These are phyloP conservation scores for Trapa bicornis DNA, from an alignment of 345 rosid species.

Conservation along the genomic window DNA sequence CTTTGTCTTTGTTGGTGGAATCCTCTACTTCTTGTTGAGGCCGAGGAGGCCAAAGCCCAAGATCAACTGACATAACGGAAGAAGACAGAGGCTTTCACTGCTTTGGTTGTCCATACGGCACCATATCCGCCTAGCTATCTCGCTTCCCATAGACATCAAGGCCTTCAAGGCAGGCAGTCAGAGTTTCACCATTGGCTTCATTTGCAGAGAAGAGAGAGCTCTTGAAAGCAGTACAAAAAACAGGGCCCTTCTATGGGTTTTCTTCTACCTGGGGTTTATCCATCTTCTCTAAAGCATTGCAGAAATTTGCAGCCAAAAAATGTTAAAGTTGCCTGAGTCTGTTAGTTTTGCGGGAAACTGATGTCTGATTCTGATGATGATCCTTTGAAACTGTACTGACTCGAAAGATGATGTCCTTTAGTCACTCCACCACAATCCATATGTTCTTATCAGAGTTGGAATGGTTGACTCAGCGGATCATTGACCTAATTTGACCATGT, in stretches of 20 bases:
- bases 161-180: background rate
- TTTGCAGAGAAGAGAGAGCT: background rate
- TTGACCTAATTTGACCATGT: no score
- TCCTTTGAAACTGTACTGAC: no score
- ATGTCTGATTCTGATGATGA: no score
- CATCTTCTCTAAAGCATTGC: no score
- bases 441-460: no score
- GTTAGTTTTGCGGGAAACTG: no score
- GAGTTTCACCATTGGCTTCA: background rate
- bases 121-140: background rate
- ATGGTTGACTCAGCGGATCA: no score
- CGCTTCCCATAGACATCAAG: background rate
- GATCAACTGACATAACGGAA: slow-evolving; percentile 34
- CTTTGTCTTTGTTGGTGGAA: slow-evolving; percentile 42
- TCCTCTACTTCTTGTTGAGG: slow-evolving; percentile 53
- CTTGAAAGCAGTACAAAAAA: background rate
- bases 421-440: no score
- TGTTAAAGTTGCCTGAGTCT: no score
- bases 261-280: no score
- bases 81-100: background rate
- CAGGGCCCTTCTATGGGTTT: background rate
- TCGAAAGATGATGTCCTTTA: no score
- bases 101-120: background rate
- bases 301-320: no score
- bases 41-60: slow-evolving; percentile 86